Conservation (phyloP, 768 basidiomycete species). For the button mushroom (Agaricus bisporus) region DNA sequence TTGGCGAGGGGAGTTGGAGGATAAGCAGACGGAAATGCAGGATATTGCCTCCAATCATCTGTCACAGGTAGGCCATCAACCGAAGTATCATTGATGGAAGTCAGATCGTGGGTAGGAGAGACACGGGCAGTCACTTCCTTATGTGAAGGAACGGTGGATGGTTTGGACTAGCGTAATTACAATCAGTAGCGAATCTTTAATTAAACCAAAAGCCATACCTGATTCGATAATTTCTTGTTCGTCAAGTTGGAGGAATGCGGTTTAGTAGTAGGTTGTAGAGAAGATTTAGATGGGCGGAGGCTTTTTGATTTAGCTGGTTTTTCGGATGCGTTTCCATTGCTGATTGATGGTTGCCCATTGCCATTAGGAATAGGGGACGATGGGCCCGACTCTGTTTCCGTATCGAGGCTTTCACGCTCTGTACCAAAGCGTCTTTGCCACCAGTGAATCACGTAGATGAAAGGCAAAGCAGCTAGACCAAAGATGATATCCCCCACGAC, state of each 20-base stretch:
- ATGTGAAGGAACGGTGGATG: conserved; percentile 22
- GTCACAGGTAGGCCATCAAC: conserved; percentile 14
- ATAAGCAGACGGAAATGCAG: conserved; percentile 72
- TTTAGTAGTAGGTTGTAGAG: neutral
- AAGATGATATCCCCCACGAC: conserved; percentile 62
- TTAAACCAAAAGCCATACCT: neutral
- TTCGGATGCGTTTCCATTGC: neutral
- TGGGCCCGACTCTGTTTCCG: conserved; percentile 19
- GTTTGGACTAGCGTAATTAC: neutral
- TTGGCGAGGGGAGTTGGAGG: conserved; percentile 58
- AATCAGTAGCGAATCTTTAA: neutral
- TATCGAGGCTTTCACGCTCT: conserved; percentile 5
- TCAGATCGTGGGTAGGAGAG: conserved; percentile 12
- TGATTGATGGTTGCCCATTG: neutral
- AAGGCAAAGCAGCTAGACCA: conserved; percentile 32
- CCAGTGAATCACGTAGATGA: conserved; percentile 28
- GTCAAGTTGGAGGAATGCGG: neutral
- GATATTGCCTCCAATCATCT: conserved; percentile 74
- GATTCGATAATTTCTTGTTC: neutral
- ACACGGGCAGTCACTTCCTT: conserved; percentile 30
- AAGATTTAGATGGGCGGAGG: neutral
- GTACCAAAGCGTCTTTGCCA: conserved; percentile 25
- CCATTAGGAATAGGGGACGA: neutral
- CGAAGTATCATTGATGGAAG: conserved; percentile 7
- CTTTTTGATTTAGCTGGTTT: neutral